These are phyloP conservation scores for Oldenlandia corymbosa DNA, from an alignment of 257 asterid genomes.

Conservation along the genomic window DNA sequence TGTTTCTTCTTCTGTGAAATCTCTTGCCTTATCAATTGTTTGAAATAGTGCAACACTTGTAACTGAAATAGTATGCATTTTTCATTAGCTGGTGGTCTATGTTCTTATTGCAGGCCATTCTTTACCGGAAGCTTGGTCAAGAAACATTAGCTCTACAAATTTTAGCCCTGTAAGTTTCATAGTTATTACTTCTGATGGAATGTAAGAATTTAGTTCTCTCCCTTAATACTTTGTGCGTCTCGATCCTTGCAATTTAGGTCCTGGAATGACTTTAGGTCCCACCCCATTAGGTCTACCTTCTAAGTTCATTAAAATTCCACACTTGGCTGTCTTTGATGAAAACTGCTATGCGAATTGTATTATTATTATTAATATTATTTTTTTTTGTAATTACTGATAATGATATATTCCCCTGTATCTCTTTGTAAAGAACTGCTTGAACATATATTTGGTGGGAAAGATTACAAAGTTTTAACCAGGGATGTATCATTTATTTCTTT, in stretches of 20 bases:
- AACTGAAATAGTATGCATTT: neutral
- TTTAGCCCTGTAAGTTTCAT: constrained; percentile 72
- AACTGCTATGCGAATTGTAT: neutral
- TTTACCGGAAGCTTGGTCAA: constrained; percentile 92
- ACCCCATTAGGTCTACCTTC: no score
- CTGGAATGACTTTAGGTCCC: no score
- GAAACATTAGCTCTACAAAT: constrained; percentile 80
- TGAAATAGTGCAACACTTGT: neutral
- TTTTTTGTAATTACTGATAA: neutral
- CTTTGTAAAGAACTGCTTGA: neutral
- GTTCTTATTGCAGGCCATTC: constrained; percentile 81
- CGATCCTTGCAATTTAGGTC: neutral
- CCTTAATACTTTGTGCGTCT: neutral
- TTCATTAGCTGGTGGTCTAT: no score
- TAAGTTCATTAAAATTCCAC: no score
- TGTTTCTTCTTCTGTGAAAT: neutral
- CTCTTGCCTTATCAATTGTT: neutral
- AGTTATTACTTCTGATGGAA: neutral
- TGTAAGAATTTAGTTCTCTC: neutral
- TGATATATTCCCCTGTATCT: neutral
- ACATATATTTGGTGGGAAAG: neutral
- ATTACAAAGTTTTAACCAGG: neutral
- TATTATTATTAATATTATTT: no score
- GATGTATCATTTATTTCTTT: neutral
- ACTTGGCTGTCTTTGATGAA: neutral